Conservation (phyloP, 2,329 filamentous ascomycete genomes). For the Byssothecium circinans region DNA sequence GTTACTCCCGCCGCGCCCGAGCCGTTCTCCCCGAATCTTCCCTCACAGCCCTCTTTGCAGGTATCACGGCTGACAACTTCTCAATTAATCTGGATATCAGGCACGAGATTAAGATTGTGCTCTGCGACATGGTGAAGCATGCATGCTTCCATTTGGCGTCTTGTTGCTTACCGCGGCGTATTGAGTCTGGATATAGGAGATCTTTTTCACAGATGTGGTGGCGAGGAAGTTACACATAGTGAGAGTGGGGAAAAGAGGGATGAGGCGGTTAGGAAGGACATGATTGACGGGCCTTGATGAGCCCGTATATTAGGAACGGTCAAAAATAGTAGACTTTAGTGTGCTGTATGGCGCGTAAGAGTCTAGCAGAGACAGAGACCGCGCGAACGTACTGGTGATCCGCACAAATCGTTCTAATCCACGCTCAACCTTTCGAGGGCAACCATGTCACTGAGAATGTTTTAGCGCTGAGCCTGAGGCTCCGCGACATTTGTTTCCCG, state of each 20-base stretch:
- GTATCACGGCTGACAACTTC: conserved; percentile 24
- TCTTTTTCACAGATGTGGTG: conserved; percentile 48
- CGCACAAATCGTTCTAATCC: too few species aligned
- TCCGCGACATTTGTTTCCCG: not conserved
- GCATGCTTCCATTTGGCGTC: conserved; percentile 39
- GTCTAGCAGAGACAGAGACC: too few species aligned
- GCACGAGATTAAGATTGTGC: conserved; percentile 20
- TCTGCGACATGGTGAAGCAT: conserved; percentile 12
- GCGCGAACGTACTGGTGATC: too few species aligned
- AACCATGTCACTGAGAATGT: too few species aligned
- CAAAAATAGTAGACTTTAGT: too few species aligned
- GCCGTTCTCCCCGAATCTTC: conserved; percentile 25
- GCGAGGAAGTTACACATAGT: conserved; percentile 50
- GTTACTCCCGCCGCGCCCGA: conserved; percentile 23
- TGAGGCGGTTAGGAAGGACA: conserved; percentile 16
- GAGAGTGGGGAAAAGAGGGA: conserved; percentile 16
- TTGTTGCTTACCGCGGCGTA: conserved; percentile 43
- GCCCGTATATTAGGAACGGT: too few species aligned
- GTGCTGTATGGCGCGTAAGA: too few species aligned
- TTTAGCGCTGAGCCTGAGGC: too few species aligned
- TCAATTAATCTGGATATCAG: conserved; percentile 24
- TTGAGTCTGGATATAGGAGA: conserved; percentile 49
- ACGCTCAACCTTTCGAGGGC: too few species aligned
- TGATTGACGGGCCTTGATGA: conserved; percentile 10
- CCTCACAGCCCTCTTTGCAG: conserved; percentile 23